These are phyloP conservation scores for Solanum virginianum DNA, from an alignment of 257 asterid genomes.

Conservation along the genomic window DNA sequence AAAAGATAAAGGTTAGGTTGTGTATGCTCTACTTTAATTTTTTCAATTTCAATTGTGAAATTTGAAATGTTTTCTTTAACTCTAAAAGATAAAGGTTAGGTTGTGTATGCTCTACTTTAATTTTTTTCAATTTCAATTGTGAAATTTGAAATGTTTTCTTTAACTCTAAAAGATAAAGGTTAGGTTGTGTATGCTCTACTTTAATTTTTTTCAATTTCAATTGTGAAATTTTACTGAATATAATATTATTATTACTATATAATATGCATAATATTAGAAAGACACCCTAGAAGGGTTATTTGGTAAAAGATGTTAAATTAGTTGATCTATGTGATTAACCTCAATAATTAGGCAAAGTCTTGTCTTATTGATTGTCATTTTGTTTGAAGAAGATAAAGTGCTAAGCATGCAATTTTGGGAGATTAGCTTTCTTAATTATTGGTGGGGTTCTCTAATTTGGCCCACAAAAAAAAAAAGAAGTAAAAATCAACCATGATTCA, in stretches of 20 bases:
- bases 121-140: too few relatives aligned
- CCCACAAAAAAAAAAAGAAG: neutral
- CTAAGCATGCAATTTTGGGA: neutral
- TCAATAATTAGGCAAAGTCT: neutral
- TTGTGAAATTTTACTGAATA: accelerated
- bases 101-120: too few relatives aligned
- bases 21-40: too few relatives aligned
- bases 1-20: too few relatives aligned
- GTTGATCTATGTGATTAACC: neutral
- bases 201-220: neutral
- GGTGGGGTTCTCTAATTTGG: neutral
- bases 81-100: too few relatives aligned
- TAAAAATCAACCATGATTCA: neutral
- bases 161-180: accelerated
- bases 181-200: accelerated
- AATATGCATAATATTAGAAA: neutral
- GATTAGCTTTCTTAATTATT: neutral
- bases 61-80: too few relatives aligned
- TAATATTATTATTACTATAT: neutral
- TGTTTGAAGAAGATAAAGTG: neutral
- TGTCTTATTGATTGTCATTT: neutral
- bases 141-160: too few relatives aligned
- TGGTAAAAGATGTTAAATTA: neutral
- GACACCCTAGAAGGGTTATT: neutral
- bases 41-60: neutral